Evolutionary conservation across 169 alveolate species (phyloP).

Genomic region (Perkinsus chesapeaki): DNA sequence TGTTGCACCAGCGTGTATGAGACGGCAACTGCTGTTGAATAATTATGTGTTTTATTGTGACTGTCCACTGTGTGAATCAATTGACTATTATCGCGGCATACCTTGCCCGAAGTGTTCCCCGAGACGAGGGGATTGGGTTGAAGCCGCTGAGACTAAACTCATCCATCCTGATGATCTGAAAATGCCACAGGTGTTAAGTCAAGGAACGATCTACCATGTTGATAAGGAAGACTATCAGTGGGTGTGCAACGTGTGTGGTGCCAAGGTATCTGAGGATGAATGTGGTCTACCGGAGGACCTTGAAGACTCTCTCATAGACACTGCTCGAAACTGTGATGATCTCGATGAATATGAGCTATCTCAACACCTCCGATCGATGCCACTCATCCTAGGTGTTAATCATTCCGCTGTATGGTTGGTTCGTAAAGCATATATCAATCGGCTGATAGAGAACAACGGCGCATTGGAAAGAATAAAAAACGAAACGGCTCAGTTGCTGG

Average conservation of each 20-base stretch:
- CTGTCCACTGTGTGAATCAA: background rate
- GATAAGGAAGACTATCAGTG: background rate
- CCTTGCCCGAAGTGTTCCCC: background rate
- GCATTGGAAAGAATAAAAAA: background rate
- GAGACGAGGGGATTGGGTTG: background rate
- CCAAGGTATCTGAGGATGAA: background rate
- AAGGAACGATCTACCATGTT: background rate
- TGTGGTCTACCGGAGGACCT: background rate
- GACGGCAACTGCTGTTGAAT: background rate
- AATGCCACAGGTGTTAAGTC: background rate
- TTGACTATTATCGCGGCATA: background rate
- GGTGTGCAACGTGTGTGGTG: background rate
- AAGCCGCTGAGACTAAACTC: background rate
- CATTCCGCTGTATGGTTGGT: background rate
- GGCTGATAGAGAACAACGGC: background rate
- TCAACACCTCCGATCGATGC: background rate
- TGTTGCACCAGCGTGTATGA: background rate
- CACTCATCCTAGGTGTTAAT: background rate
- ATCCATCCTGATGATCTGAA: background rate
- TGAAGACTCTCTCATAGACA: background rate
- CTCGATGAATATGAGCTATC: background rate
- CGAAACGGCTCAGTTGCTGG: background rate
- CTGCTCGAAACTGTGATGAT: background rate
- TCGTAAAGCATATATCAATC: background rate
- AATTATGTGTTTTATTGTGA: background rate